phyloP scores from a whole-genome alignment of 179 eudicot species.

The Heliamphora pulchella region DNA sequence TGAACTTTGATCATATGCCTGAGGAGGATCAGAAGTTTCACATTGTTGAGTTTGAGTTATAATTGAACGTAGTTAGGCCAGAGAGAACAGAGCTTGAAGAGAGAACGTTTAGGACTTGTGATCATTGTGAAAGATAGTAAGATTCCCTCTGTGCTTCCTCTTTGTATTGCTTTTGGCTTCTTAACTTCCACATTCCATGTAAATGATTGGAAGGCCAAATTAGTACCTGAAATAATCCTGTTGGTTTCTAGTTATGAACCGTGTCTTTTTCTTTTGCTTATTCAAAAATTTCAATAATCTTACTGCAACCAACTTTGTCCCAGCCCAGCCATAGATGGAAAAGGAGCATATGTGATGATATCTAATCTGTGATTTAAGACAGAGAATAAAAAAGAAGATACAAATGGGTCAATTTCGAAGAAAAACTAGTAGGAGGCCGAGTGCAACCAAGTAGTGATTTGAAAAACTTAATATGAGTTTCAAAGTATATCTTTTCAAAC shows the following conservation, averaged over 20 bases:
- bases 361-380: no score
- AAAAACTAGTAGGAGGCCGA: no score
- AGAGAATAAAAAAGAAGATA: no score
- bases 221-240: not conserved
- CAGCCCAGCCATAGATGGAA: no score
- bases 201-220: not conserved
- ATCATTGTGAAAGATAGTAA: not conserved
- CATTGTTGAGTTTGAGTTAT: slow-evolving; percentile 52
- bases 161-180: not conserved
- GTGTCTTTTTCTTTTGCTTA: not conserved
- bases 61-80: slow-evolving; percentile 14
- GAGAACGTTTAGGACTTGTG: not conserved
- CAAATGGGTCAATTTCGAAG: no score
- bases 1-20: slow-evolving; percentile 56
- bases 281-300: no score
- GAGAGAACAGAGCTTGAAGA: slow-evolving; percentile 8
- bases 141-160: not conserved
- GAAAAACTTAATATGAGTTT: no score
- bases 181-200: not conserved
- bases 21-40: slow-evolving; percentile 47
- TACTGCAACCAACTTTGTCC: no score
- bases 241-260: not conserved
- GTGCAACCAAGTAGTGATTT: no score
- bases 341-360: no score
- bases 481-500: no score